Evolutionary conservation across 331 rosid genomes (phyloP).

Genomic region (Saraca asoca): DNA sequence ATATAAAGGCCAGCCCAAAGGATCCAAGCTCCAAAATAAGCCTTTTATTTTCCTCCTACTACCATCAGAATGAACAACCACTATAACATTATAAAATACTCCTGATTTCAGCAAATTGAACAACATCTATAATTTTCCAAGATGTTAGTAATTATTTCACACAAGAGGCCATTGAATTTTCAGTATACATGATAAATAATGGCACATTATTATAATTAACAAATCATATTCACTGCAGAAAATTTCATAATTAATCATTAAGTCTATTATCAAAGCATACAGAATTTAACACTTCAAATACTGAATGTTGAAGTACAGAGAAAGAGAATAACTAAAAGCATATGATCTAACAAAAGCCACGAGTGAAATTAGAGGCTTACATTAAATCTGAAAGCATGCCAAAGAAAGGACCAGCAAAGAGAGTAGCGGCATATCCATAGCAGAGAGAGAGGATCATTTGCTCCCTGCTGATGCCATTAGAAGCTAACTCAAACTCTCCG

Average conservation of each 20-base stretch:
- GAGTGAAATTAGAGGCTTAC: constrained; percentile 48
- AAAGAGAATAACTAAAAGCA: constrained; percentile 29
- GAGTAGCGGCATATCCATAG: constrained; percentile 72
- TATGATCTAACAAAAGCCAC: constrained; percentile 11
- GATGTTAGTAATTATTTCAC: constrained; percentile 29
- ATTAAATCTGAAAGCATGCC: constrained; percentile 81
- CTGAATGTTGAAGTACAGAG: constrained; percentile 9
- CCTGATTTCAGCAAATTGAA: neutral
- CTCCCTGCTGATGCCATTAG: constrained; percentile 63
- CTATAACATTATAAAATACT: constrained; percentile 15
- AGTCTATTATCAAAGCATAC: constrained; percentile 24
- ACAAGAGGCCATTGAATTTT: constrained; percentile 19
- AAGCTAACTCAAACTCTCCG: constrained; percentile 76
- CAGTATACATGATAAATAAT: neutral
- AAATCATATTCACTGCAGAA: constrained; percentile 19
- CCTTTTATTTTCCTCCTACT: neutral
- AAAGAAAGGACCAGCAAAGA: constrained; percentile 62
- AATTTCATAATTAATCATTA: constrained; percentile 3
- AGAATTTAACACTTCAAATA: neutral
- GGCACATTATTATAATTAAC: constrained; percentile 16
- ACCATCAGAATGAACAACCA: constrained; percentile 30
- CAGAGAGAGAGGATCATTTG: constrained; percentile 57
- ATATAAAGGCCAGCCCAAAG: constrained; percentile 18
- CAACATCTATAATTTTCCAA: constrained; percentile 17
- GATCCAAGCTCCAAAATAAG: neutral